Evolutionary conservation across 2,329 filamentous ascomycete genomes (phyloP), one percentile per base, ranked within the genome.

Genomic region (Verticillium tricorpus): DNA sequence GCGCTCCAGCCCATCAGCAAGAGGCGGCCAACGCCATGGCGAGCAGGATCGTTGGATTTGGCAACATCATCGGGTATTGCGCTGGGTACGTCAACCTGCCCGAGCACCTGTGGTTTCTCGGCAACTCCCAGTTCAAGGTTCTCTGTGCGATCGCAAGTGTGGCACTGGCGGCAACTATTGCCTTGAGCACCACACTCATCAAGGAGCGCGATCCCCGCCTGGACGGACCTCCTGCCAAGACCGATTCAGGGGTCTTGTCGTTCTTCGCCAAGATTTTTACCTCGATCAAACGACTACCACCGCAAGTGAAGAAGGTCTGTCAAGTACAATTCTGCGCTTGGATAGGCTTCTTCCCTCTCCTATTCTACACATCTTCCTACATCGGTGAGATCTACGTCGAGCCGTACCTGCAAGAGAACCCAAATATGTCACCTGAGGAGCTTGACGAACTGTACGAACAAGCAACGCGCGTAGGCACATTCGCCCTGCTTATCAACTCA

Each of bases 351-450:
- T 98, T 97, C 70, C 93, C 93, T 1, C 93, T 97, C 74, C 82
- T 98, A 2, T 97, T 96, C 77, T 98, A 98, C 78, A 92, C 92
- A 5, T 96, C 93, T 1, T 96, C 92, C 19, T 98, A 95, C 74
- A 90, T 97, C 67, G 93, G 91, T 64, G 92, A 97, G 72, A 91
- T 98, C 61, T 97, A 97, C 69, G 90, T 92, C 19, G 89, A 97
- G 71, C 92, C 92, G 0, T 90, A 85, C 67, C 88, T 97, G 59
- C 82, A 87, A 66, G 79, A 85, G 59, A 90, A 97, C 67, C 93
- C 92, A 0, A 78, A 94, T 72, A 89, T 97, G 81, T 85, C 88
- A 0, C 84, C 89, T 0, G 82, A 84, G 17, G 88, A 97, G 69
- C 86, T 97, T 63, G 89, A 97, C 69, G 76, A 81, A 58, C 82